Evolutionary conservation across 257 asterid genomes (phyloP), one percentile per base, ranked within the genome.

Genomic region (Nicotiana undulata): DNA sequence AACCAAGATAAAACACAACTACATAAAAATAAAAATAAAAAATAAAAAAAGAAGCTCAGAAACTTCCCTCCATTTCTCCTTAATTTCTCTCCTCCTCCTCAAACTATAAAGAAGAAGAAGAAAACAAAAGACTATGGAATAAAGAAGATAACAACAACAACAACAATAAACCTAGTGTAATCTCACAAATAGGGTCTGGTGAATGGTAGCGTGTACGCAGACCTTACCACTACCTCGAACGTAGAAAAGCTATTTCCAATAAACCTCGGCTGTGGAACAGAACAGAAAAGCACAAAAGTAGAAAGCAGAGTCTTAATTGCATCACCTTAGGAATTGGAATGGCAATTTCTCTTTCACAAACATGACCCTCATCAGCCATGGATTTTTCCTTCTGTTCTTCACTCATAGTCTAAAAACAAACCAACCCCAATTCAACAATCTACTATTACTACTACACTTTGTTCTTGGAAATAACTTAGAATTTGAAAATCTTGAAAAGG

Each of bases 311-410:
- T 9, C 34, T 9, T 40, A 20, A 18, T 20, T 28, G 34, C 11
- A 51, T 79, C 70, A 87, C 90, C 90, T 81, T 78, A 61, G 88
- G 83, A 82, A 83, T 84, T 64, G 88, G 79, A 85, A 86, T 29
- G 31, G 68, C 80, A 88, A 79, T 79, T 79, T 88, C 87, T 75
- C 76, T 79, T 76, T 79, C 81, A 79, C 78, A 9, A 52, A 75
- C 83, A 37, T 24, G 78, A 59, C 15, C 77, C 80, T 80, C 63
- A 63, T 78, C 79, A 61, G 51, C 64, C 12, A 32, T 28, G 44
- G 52, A n/a, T 18, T 49, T 63, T 28, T 76, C 64, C 12, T 29
- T 76, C 0, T 76, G 65, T 64, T 37, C 85, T 29, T 58, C 70
- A 40, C 70, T 76, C 85, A 79, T 63, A 0, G 37, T 46, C 31